Conservation (phyloP, 2,329 filamentous ascomycete species). For the Biscogniauxia marginata region DNA sequence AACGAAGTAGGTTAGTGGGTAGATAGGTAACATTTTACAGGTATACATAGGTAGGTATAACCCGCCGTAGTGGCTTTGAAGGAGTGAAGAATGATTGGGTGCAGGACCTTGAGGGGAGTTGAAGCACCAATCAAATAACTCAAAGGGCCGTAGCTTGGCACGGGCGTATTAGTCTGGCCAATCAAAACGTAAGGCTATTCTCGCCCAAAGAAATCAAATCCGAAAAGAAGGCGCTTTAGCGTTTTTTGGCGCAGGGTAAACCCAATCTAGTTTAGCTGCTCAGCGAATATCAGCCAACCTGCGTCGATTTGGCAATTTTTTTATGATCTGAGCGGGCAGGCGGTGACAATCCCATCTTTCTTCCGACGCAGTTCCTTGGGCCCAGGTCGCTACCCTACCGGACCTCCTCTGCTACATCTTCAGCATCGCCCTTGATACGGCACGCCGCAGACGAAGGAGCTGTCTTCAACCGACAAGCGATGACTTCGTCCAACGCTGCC, state of each 20-base stretch:
- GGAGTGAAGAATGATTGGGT: too few relatives aligned
- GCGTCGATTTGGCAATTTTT: constrained; percentile 11
- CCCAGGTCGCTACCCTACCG: background rate
- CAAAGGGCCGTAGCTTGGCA: background rate
- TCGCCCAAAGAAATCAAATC: background rate
- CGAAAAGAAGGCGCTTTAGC: constrained; percentile 6
- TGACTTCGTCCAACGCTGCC: constrained; percentile 58
- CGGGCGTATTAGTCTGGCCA: background rate
- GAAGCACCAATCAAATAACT: background rate
- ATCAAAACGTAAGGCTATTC: background rate
- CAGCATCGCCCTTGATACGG: constrained; percentile 9
- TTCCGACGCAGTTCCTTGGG: constrained; percentile 14
- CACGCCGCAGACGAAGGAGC: constrained; percentile 52
- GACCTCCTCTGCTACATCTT: background rate
- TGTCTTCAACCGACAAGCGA: constrained; percentile 52
- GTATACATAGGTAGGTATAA: too few relatives aligned
- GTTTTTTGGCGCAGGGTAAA: background rate
- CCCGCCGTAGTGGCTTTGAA: too few relatives aligned
- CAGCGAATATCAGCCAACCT: constrained; percentile 2
- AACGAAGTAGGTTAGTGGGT: background rate
- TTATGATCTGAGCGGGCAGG: constrained; percentile 17
- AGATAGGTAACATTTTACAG: too few relatives aligned
- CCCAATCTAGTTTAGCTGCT: constrained; percentile 2
- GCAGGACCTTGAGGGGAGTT: background rate
- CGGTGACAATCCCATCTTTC: constrained; percentile 25